A percentile compares a stretch with the other conserved stretches of the same genome.
These are phyloP conservation scores for Clitopilus passeckerianus DNA, from an alignment of 768 basidiomycete species.

Conservation along the genomic window DNA sequence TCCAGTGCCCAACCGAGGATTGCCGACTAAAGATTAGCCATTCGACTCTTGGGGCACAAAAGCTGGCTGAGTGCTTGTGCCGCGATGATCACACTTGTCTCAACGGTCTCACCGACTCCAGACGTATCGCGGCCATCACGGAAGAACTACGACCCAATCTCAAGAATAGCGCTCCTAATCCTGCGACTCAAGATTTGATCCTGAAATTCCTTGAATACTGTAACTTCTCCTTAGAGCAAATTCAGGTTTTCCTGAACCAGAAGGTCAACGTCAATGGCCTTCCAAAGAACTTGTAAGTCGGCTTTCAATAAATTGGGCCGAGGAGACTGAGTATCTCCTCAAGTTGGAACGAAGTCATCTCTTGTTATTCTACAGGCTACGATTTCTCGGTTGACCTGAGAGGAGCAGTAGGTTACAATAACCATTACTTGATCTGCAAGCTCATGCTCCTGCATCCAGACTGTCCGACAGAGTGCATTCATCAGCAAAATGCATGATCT, in stretches of 20 bases:
- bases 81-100: neutral
- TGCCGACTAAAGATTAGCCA: neutral
- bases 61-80: neutral
- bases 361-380: neutral
- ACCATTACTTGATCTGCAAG: neutral
- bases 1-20: neutral
- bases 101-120: neutral
- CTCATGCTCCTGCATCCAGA: conserved; percentile 20
- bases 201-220: neutral
- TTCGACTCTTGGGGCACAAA: neutral
- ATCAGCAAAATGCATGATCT: conserved; percentile 45
- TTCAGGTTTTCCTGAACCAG: neutral
- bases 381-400: neutral
- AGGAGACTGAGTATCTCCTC: neutral
- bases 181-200: too few species aligned
- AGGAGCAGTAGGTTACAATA: neutral
- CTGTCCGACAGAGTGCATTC: conserved; percentile 51
- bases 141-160: neutral
- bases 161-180: neutral
- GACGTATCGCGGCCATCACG: neutral
- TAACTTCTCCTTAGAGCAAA: neutral
- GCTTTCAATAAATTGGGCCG: neutral
- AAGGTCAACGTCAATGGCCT: neutral
- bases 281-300: neutral
- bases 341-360: neutral